Conservation (phyloP, 1,139 yeast species). For the Pichia sp. region DNA sequence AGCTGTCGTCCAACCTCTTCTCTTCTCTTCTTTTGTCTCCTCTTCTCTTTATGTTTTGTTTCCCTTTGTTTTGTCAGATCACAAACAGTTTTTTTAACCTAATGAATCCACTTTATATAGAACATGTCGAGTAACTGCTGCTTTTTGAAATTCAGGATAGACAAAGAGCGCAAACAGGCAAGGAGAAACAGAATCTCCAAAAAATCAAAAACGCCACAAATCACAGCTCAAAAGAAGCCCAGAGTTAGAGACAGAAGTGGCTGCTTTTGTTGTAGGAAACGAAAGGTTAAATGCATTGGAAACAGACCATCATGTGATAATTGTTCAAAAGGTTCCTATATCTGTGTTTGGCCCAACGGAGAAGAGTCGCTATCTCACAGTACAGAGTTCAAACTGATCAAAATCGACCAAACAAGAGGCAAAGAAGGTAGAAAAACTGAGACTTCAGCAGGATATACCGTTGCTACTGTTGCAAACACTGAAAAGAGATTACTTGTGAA, state of each 20-base stretch:
- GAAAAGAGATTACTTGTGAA: neutral
- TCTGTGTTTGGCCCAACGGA: slow-evolving; percentile 31
- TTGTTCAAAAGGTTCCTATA: slow-evolving; percentile 27
- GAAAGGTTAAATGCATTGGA: slow-evolving; percentile 39
- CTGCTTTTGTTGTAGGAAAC: slow-evolving; percentile 24
- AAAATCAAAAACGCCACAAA: too few relatives aligned
- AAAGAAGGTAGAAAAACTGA: neutral
- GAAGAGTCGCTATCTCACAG: slow-evolving; percentile 24
- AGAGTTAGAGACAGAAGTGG: slow-evolving; percentile 9
- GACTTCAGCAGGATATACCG: neutral
- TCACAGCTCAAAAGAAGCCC: too few relatives aligned
- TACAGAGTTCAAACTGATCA: slow-evolving; percentile 4
- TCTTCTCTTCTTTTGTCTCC: too few relatives aligned
- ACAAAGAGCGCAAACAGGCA: too few relatives aligned
- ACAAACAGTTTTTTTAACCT: too few relatives aligned
- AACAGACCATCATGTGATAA: slow-evolving; percentile 26
- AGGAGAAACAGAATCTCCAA: too few relatives aligned
- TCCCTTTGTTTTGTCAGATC: too few relatives aligned
- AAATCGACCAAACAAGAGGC: neutral
- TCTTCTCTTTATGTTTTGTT: too few relatives aligned
- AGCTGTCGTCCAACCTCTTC: too few relatives aligned
- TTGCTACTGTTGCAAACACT: neutral
- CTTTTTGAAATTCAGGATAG: too few relatives aligned
- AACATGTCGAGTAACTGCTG: neutral
- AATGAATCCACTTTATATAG: too few relatives aligned